These are phyloP conservation scores for Hansenula sp. DNA, from an alignment of 1,139 yeast species.

Conservation along the genomic window DNA sequence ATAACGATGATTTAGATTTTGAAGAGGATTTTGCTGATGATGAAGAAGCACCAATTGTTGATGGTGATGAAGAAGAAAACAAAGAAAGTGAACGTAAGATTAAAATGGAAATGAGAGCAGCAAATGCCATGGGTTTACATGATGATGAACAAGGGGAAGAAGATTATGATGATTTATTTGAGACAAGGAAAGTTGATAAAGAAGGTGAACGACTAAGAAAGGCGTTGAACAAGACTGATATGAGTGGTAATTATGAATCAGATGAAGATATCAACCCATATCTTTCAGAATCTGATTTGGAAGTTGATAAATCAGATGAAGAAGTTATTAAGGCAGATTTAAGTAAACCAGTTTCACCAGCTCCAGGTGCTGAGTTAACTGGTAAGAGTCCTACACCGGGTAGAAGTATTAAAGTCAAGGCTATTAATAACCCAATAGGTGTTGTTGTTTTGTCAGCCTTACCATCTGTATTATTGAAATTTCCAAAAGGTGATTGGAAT, in stretches of 20 bases:
- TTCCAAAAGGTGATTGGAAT: constrained; percentile 84
- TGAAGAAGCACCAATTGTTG: constrained; percentile 97
- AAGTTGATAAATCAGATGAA: constrained; percentile 45
- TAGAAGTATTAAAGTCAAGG: constrained; percentile 16
- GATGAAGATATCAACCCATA: constrained; percentile 86
- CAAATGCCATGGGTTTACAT: constrained; percentile 66
- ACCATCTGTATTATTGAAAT: constrained; percentile 53
- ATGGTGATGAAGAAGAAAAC: constrained; percentile 94
- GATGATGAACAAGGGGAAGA: constrained; percentile 56
- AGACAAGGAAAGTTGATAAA: constrained; percentile 77
- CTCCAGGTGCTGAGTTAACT: constrained; percentile 15
- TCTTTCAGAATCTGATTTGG: constrained; percentile 68
- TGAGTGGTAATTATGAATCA: constrained; percentile 85
- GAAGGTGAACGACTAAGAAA: constrained; percentile 86
- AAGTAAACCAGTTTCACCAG: constrained; percentile 44
- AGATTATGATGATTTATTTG: constrained; percentile 63
- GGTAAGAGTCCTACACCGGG: constrained; percentile 17
- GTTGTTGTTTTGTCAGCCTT: constrained; percentile 66
- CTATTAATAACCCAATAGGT: constrained; percentile 34
- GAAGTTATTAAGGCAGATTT: constrained; percentile 22
- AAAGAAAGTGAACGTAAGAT: constrained; percentile 85
- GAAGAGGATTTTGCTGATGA: constrained; percentile 98
- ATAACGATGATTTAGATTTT: constrained; percentile 88
- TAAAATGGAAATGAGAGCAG: constrained; percentile 86
- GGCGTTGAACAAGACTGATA: constrained; percentile 81